These are phyloP conservation scores for Aspergillus panamensis DNA, from an alignment of 495 filamentous ascomycete genomes.

Conservation along the genomic window DNA sequence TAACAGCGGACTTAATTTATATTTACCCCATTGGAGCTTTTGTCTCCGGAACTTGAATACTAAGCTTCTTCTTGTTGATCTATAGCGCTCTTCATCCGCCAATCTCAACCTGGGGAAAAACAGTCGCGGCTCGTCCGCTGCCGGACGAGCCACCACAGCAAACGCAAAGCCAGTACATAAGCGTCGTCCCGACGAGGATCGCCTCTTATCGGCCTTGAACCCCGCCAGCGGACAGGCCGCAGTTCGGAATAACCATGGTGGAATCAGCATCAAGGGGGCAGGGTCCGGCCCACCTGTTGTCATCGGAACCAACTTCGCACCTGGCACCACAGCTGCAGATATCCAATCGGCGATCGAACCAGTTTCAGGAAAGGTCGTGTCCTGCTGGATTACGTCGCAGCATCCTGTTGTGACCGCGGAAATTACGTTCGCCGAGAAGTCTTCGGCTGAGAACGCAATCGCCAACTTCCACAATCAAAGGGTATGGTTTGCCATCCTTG, in stretches of 20 bases:
- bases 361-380: constrained; percentile 63
- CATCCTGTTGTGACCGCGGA: constrained; percentile 81
- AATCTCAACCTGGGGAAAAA: constrained; percentile 35
- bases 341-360: constrained; percentile 83
- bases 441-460: constrained; percentile 75
- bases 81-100: constrained; percentile 44
- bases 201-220: constrained; percentile 36
- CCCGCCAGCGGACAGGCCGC: constrained; percentile 28
- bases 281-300: constrained; percentile 71
- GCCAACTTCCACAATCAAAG: constrained; percentile 82
- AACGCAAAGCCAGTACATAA: constrained; percentile 29
- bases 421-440: constrained; percentile 73
- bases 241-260: constrained; percentile 32
- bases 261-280: constrained; percentile 78
- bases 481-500: constrained; percentile 41
- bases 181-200: constrained; percentile 38
- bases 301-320: constrained; percentile 83
- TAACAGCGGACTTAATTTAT: constrained; percentile 26
- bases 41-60: background rate
- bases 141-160: constrained; percentile 25
- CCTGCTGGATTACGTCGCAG: constrained; percentile 67
- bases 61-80: constrained; percentile 2
- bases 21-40: background rate
- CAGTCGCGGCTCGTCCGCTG: constrained; percentile 21
- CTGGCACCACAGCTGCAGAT: constrained; percentile 89